Conservation (phyloP, 257 asterid genomes). For the Verbena officinalis region DNA sequence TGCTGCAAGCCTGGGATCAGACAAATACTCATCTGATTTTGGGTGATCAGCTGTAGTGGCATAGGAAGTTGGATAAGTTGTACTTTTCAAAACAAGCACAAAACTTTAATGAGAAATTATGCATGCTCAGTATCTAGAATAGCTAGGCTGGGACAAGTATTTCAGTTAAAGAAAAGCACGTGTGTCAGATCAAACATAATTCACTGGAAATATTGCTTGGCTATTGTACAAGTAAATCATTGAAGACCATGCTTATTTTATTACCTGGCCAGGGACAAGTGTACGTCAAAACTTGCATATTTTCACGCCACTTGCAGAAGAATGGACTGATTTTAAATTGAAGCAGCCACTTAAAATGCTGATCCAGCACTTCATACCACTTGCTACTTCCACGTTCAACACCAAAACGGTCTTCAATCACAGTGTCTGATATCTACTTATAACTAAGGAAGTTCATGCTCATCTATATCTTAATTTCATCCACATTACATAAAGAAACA, state of each 20-base stretch:
- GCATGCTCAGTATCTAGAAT: slow-evolving; percentile 1
- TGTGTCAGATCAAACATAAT: slow-evolving; percentile 8
- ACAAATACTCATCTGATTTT: slow-evolving; percentile 90
- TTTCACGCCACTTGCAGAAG: slow-evolving; percentile 98
- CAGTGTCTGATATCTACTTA: slow-evolving; percentile 89
- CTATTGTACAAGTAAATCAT: slow-evolving; percentile 12
- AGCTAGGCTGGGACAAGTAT: neutral
- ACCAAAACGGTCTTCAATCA: slow-evolving; percentile 96
- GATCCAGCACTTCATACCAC: slow-evolving; percentile 92
- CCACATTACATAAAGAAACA: neutral
- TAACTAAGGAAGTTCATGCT: slow-evolving; percentile 48
- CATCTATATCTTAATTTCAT: slow-evolving; percentile 13
- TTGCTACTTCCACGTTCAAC: slow-evolving; percentile 92
- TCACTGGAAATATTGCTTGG: slow-evolving; percentile 7
- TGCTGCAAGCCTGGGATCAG: slow-evolving; percentile 97
- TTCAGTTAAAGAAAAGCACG: neutral
- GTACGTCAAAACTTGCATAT: slow-evolving; percentile 95
- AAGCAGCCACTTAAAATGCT: slow-evolving; percentile 93
- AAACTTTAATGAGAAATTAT: slow-evolving; percentile 5
- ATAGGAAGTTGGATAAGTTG: slow-evolving; percentile 23
- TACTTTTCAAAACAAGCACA: slow-evolving; percentile 17
- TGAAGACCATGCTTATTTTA: slow-evolving; percentile 11
- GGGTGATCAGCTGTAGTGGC: slow-evolving; percentile 89
- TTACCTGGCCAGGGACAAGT: slow-evolving; percentile 99
- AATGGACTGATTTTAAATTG: slow-evolving; percentile 94